Evolutionary conservation across 257 asterid species (phyloP), one percentile per base, ranked within the genome.

Genomic region (Penstemon barbatus): DNA sequence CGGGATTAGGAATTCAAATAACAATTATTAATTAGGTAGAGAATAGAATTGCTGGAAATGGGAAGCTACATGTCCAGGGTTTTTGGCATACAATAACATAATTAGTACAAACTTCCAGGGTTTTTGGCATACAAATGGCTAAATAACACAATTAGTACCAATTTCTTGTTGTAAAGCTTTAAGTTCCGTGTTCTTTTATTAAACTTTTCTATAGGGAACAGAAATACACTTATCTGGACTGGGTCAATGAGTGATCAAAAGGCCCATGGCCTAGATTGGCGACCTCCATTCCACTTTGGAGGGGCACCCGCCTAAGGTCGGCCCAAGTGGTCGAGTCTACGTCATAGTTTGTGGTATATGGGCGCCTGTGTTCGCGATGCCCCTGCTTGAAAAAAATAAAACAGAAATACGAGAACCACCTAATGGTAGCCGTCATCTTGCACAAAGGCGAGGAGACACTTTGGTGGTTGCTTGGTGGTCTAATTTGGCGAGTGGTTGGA

Each of bases 201-300:
- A 25, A 25, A 25, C 15, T 71, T 38, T 45, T 7, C 58, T 37
- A 37, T 49, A 54, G 70, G 37, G 46, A 42, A 38, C 57, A 8
- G 49, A 50, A 43, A 8, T 65, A 65, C 33, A 70, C 72, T 69
- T 63, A 75, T 72, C 49, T 42, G 60, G 60, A 69, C 18, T 69
- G 75, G 72, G 48, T 69, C 76, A 8, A 75, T 52, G 66, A 48
- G 69, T 0, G 66, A 70, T 59, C 73, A 59, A 0, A 18, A 52
- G 61, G 50, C 5, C 10, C 61, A 59, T 75, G 66, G 76, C 55
- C 73, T 75, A 65, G 80, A 62, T 15, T 75, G 69, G 52, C 33
- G 73, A 65, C 70, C 33, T 70, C 61, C 50, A 75, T 70, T 65
- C 70, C 70, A 52, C 73, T 37, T 51, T 0, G 66, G 73, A 44